These are phyloP conservation scores for Bipolaris zeicola DNA, from an alignment of 2,329 filamentous ascomycete species.

Conservation along the genomic window DNA sequence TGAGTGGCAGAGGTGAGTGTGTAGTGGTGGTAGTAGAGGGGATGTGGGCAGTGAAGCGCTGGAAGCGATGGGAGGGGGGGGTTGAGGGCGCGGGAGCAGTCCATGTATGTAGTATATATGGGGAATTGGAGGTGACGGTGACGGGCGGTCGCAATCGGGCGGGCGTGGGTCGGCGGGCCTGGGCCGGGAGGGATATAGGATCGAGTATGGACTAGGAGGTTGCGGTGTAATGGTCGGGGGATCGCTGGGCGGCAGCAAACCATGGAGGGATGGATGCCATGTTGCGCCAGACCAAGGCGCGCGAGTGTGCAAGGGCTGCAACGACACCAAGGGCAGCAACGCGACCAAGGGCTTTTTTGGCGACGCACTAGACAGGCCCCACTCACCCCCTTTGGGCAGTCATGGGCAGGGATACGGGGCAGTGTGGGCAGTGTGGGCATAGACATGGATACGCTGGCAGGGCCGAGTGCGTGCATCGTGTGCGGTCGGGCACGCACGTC, in stretches of 20 bases:
- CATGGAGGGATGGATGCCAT: constrained; percentile 31
- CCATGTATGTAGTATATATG: background rate
- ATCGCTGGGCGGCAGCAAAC: constrained; percentile 39
- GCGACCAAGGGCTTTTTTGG: constrained; percentile 29
- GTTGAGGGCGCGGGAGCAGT: background rate
- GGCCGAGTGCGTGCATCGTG: background rate
- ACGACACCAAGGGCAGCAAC: constrained; percentile 13
- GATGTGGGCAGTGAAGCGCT: background rate
- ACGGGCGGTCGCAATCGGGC: constrained; percentile 24
- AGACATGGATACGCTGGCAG: background rate
- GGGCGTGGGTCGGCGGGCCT: constrained; percentile 22
- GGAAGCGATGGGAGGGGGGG: background rate
- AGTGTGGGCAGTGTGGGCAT: too few relatives aligned
- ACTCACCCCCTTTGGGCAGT: background rate
- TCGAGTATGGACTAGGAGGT: constrained; percentile 37
- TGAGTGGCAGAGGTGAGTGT: background rate
- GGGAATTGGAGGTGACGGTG: constrained; percentile 21
- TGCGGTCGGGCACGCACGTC: background rate
- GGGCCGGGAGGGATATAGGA: constrained; percentile 18
- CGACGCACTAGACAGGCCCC: constrained; percentile 25
- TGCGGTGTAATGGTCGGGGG: constrained; percentile 40
- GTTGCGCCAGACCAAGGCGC: constrained; percentile 27
- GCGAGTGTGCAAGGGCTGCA: too few relatives aligned
- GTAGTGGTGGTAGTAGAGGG: background rate
- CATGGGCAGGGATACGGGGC: too few relatives aligned